These are phyloP conservation scores for Elongisporangium senticosum DNA, from an alignment of 352 stramenopile genomes.

Conservation along the genomic window DNA sequence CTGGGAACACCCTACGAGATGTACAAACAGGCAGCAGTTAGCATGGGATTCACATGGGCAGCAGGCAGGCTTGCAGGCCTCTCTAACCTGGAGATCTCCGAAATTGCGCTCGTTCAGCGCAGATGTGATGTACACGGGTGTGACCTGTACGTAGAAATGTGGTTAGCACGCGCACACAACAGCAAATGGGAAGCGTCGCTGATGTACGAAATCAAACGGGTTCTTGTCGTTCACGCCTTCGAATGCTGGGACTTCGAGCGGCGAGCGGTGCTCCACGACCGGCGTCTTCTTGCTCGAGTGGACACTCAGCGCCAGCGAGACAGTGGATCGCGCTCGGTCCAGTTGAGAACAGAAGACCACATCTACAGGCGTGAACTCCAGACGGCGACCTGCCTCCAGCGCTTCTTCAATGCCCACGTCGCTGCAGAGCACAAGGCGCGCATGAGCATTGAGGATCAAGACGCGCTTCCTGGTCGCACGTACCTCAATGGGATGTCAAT, in stretches of 20 bases:
- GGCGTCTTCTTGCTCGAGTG: constrained; percentile 81
- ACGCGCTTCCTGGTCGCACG: neutral
- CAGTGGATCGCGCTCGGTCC: constrained; percentile 71
- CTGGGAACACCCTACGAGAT: constrained; percentile 54
- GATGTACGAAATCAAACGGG: constrained; percentile 73
- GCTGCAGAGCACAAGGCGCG: constrained; percentile 10
- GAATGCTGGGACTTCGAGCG: constrained; percentile 59
- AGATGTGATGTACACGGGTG: constrained; percentile 73
- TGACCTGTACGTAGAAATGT: constrained; percentile 28
- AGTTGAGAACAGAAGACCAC: constrained; percentile 85
- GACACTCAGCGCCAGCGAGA: constrained; percentile 72
- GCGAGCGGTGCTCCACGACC: constrained; percentile 68
- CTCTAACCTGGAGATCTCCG: constrained; percentile 53
- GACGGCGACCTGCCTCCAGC: constrained; percentile 64
- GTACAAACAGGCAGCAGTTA: neutral
- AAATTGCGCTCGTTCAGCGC: constrained; percentile 84
- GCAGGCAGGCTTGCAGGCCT: neutral
- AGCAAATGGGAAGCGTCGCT: neutral
- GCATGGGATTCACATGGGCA: neutral
- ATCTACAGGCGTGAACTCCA: constrained; percentile 76
- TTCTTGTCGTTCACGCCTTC: constrained; percentile 71
- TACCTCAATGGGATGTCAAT: constrained; percentile 77
- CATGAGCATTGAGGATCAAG: neutral
- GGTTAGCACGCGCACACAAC: neutral
- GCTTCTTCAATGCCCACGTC: constrained; percentile 82